Evolutionary conservation across 768 basidiomycete species (phyloP), one percentile per base, ranked within the genome.

Genomic region (Coprinopsis sp.): DNA sequence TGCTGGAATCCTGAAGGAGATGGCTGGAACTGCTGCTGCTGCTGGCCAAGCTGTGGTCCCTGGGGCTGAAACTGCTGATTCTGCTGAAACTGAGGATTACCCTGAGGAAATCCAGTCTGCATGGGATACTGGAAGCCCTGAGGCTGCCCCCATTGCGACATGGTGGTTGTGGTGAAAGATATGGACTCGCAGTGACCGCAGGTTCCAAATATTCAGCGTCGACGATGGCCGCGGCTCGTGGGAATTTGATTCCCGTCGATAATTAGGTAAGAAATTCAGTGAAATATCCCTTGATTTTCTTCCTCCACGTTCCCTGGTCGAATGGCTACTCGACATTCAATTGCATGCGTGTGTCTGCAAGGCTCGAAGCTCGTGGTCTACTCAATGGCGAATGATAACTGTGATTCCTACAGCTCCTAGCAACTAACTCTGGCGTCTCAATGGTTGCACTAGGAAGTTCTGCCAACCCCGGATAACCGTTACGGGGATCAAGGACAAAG

Each of bases 91-190:
- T 70, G 70, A 18, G 61, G 65, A 50, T 70, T 71, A 46, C 54
- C 53, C 42, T 58, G 59, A 49, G 68, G 75, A 63, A 76, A 83
- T 12, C 84, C 87, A 2, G 87, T 85, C 54, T 85, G 85, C 62
- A 82, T 69, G 25, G 87, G 82, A 59, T 85, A 83, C 65, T 89
- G 86, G 58, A 71, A 83, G 28, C 80, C 79, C 19, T 74, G 84
- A 43, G 73, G 74, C 58, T 79, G 78, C 31, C 73, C 75, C 85
- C 87, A 90, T 66, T 87, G 86, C 57, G 85, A 78, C 87, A 90
- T 89, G 60, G 56, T 70, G 59, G 60, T 65, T 59, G 33, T 47
- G 54, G 54, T 55, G 57, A 47, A 53, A 59, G 50, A 42, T n/a
- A n/a, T 51, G 46, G 34, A 36, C 50, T 51, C 37, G 24, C 22